Evolutionary conservation across 257 asterid species (phyloP).

Genomic region (Solanum neorickii): DNA sequence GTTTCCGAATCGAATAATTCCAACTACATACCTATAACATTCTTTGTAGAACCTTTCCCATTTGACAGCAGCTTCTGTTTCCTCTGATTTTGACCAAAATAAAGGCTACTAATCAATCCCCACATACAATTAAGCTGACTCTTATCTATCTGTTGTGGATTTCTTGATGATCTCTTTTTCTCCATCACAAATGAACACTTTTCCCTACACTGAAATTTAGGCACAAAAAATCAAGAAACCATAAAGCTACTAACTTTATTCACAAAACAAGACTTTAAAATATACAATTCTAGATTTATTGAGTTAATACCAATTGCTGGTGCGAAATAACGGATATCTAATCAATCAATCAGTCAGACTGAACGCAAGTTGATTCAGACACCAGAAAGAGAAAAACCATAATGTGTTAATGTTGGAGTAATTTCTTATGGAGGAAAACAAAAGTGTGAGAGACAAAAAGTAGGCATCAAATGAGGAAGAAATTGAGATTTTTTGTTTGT

Average conservation of each 20-base stretch:
- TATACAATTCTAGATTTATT: neutral
- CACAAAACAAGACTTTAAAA: neutral
- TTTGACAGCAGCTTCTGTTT: slow-evolving; percentile 25
- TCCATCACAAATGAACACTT: slow-evolving; percentile 21
- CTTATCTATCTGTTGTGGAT: slow-evolving; percentile 16
- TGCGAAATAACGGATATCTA: neutral
- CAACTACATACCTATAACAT: slow-evolving; percentile 18
- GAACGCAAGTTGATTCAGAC: neutral
- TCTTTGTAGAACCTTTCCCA: slow-evolving; percentile 20
- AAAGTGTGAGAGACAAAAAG: neutral
- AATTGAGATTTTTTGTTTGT: neutral
- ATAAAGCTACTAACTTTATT: neutral
- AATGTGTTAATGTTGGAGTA: neutral
- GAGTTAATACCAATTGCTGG: neutral
- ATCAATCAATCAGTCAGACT: neutral
- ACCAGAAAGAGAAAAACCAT: neutral
- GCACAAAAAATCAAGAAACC: neutral
- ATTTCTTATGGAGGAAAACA: neutral
- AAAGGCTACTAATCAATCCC: slow-evolving; percentile 40
- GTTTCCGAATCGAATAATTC: neutral
- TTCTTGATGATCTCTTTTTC: slow-evolving; percentile 30
- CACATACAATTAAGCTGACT: slow-evolving; percentile 36
- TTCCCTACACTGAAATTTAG: slow-evolving; percentile 5
- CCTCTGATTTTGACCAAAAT: slow-evolving; percentile 25
- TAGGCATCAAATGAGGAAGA: neutral